These are phyloP conservation scores for Solanum hybrid DNA, from an alignment of 305 asterid species.

Conservation along the genomic window DNA sequence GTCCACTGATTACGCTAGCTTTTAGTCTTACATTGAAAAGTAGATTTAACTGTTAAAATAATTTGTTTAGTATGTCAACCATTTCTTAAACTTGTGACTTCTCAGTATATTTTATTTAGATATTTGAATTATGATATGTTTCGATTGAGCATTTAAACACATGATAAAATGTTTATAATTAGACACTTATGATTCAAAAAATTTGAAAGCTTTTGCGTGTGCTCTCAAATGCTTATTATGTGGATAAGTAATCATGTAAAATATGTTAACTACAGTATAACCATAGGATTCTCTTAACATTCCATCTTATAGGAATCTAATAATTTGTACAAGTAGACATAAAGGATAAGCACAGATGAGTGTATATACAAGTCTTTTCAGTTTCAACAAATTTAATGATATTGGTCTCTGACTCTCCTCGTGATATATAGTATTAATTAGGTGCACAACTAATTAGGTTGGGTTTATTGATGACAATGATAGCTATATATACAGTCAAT, in stretches of 20 bases:
- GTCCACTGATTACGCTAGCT: background rate
- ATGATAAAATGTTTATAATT: background rate
- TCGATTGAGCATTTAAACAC: background rate
- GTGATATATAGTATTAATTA: conserved; percentile 5
- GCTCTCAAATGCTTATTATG: background rate
- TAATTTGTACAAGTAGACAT: background rate
- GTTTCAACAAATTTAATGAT: background rate
- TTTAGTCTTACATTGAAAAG: background rate
- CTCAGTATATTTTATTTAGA: background rate
- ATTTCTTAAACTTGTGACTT: background rate
- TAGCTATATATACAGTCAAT: background rate
- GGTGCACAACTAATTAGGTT: conserved; percentile 20
- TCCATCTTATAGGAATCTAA: background rate
- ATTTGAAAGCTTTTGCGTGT: background rate
- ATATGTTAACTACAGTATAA: background rate
- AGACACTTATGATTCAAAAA: background rate
- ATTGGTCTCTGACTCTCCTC: background rate
- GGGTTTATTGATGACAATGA: conserved; percentile 5
- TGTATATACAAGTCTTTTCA: background rate
- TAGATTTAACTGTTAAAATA: background rate
- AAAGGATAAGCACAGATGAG: background rate
- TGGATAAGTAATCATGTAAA: too few relatives aligned
- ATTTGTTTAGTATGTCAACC: background rate
- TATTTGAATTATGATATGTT: background rate
- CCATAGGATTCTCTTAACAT: background rate